Conservation (phyloP, 371 early-diverging fungal genomes). For the Rhizomucor miehei region DNA sequence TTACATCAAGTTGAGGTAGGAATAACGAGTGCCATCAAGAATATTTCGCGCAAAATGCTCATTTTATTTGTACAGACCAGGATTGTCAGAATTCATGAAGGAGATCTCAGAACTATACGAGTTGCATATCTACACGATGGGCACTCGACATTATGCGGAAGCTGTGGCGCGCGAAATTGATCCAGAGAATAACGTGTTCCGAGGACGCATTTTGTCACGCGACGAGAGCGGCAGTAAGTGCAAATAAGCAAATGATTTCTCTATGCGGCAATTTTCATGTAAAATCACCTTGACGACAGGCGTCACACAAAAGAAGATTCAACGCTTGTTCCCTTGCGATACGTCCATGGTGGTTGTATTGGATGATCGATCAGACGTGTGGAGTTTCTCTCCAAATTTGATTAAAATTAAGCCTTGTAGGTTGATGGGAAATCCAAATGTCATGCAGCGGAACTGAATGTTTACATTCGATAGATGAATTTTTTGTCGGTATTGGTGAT, state of each 20-base stretch:
- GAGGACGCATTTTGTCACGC: slow-evolving; percentile 92
- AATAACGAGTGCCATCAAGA: not conserved
- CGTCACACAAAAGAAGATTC: slow-evolving; percentile 80
- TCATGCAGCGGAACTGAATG: not conserved
- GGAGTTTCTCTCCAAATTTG: slow-evolving; percentile 91
- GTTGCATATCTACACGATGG: slow-evolving; percentile 99
- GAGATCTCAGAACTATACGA: slow-evolving; percentile 76
- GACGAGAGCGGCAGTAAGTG: slow-evolving; percentile 89
- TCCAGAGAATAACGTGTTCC: slow-evolving; percentile 77
- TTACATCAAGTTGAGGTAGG: slow-evolving; percentile 80
- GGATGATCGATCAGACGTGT: slow-evolving; percentile 98
- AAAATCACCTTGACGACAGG: slow-evolving; percentile 38
- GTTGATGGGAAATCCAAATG: slow-evolving; percentile 9
- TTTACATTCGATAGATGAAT: slow-evolving; percentile 61
- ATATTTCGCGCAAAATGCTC: not conserved
- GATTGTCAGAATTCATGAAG: slow-evolving; percentile 77
- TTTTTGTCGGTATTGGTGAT: slow-evolving; percentile 93
- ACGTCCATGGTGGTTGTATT: slow-evolving; percentile 97
- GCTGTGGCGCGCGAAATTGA: slow-evolving; percentile 91
- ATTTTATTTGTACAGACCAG: slow-evolving; percentile 55
- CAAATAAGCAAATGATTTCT: not conserved
- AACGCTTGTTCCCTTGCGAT: slow-evolving; percentile 94
- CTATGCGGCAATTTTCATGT: no score
- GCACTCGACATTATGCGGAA: slow-evolving; percentile 92
- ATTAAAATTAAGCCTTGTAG: slow-evolving; percentile 89